Evolutionary conservation across 108 stramenopile genomes (phyloP).

Genomic region (Skeletonema potamos): DNA sequence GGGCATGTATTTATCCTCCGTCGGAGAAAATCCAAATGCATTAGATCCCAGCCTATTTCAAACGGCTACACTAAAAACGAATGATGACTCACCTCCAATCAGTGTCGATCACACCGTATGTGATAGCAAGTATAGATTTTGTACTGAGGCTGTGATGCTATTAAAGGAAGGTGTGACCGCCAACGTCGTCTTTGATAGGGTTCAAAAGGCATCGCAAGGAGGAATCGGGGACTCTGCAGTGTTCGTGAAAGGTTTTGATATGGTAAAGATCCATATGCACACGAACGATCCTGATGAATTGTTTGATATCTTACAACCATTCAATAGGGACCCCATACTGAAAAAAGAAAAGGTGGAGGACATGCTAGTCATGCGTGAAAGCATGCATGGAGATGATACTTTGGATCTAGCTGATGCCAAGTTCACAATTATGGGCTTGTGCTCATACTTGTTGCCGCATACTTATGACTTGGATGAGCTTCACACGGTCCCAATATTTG

Average conservation of each 20-base stretch:
- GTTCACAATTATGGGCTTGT: constrained; percentile 32
- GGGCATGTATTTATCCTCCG: constrained; percentile 31
- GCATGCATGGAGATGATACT: constrained; percentile 9
- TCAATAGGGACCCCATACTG: constrained; percentile 23
- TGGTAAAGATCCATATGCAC: constrained; percentile 46
- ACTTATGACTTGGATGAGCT: not conserved
- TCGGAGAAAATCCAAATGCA: constrained; percentile 27
- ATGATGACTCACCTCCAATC: not conserved
- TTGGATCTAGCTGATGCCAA: constrained; percentile 20
- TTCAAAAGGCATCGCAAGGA: not conserved
- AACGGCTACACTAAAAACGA: constrained; percentile 4
- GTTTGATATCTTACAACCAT: constrained; percentile 16
- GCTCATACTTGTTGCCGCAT: constrained; percentile 4
- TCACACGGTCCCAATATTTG: constrained; percentile 21
- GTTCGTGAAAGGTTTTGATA: constrained; percentile 23
- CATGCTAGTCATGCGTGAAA: constrained; percentile 26
- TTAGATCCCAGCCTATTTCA: constrained; percentile 13
- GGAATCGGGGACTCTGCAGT: constrained; percentile 30
- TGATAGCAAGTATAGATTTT: constrained; percentile 31
- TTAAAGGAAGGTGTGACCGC: constrained; percentile 29
- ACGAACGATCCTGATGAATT: constrained; percentile 24
- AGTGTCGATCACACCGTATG: constrained; percentile 21
- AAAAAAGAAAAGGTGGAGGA: constrained; percentile 45
- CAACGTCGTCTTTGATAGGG: constrained; percentile 12
- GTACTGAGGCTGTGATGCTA: constrained; percentile 36